Evolutionary conservation across 768 basidiomycete species (phyloP), one percentile per base, ranked within the genome.

Genomic region (Tricholoma hemisulphureum): DNA sequence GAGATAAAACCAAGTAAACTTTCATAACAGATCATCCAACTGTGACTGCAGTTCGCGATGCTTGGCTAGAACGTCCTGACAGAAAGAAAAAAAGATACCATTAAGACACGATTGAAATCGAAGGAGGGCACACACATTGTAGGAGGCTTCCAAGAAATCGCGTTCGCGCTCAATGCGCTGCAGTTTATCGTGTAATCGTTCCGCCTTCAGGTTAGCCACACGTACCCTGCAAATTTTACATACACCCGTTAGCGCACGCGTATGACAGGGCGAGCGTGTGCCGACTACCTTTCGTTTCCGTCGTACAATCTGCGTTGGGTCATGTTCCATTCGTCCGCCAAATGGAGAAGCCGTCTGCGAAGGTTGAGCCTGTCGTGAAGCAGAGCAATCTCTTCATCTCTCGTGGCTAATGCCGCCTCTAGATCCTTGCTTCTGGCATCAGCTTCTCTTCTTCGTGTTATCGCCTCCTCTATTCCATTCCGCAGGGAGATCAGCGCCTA

Each of bases 401-500:
- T 73, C 50, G 65, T 63, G 31, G 62, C 60, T n/a, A 72, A 32
- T 11, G 50, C 32, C 8, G 55, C 37, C 35, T 69, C 60, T 24
- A 66, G 51, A 43, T 55, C 55, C 31, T 63, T 61, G 18, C 51
- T 55, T 10, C 58, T 58, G 49, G 54, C 53, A 59, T 76, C 71
- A 45, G 73, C 69, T 18, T 65, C 69, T 39, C 59, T 62, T 56
- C 62, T 63, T 31, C 73, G 67, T 53, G 56, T 59, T 9, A 60
- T 61, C 11, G 69, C 69, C 32, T 58, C 64, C 6, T 71, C 68
- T 10, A 63, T 63, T 39, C 65, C 64, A 28, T 62, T 54, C 23
- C 62, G 67, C 21, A 70, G 64, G 9, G 60, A 59, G 31, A 60
- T 61, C 39, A 71, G 51, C 21, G 62, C 54, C 72, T 73, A 48